phyloP scores from a whole-genome alignment of 768 basidiomycete genomes.

The Neoboletus magnificus region DNA sequence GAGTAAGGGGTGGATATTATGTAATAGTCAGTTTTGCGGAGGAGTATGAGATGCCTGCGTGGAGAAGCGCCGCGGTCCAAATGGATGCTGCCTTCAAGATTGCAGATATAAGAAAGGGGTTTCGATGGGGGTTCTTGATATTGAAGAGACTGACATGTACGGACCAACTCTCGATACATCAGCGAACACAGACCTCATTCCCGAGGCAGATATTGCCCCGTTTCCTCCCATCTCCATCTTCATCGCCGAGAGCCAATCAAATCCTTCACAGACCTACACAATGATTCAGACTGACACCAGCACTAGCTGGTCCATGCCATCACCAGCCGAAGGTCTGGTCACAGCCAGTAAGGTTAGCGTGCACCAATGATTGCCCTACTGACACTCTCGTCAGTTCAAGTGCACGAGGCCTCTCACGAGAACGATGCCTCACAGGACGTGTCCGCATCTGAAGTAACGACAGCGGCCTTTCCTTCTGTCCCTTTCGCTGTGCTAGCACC shows the following conservation, averaged over 20 bases:
- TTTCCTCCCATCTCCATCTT: too few relatives aligned
- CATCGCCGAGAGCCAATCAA: neutral
- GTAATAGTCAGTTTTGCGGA: neutral
- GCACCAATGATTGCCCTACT: neutral
- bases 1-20: neutral
- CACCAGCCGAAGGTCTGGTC: neutral
- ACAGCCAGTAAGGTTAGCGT: neutral
- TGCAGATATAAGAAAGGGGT: neutral
- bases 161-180: neutral
- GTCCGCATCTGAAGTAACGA: neutral
- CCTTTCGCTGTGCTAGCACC: neutral
- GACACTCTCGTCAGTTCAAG: neutral
- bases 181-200: neutral
- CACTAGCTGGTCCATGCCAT: neutral
- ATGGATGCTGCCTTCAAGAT: too few relatives aligned
- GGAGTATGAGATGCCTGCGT: neutral
- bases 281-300: neutral
- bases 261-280: neutral
- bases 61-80: neutral
- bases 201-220: too few relatives aligned
- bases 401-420: neutral
- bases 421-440: neutral
- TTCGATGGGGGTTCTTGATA: neutral
- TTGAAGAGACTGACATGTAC: neutral
- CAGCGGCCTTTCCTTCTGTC: neutral